Evolutionary conservation across 805 yeast species (phyloP).

Genomic region (Barnettozyma wickerhamii): DNA sequence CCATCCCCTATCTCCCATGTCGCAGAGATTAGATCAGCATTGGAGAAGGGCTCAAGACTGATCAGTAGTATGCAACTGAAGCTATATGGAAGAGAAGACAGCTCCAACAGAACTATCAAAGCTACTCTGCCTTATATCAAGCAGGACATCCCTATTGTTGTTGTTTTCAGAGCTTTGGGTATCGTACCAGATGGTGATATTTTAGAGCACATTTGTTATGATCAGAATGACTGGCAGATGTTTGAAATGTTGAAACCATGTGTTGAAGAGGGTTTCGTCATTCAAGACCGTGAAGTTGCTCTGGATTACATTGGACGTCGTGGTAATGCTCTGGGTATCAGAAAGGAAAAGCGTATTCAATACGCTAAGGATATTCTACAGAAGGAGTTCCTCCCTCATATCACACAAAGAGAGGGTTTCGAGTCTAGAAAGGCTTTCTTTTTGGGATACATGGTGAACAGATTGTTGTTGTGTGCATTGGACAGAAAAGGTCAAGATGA

Average conservation of each 20-base stretch:
- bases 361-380: constrained; percentile 96
- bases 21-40: constrained; percentile 94
- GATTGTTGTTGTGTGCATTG: constrained; percentile 89
- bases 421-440: constrained; percentile 96
- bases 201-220: constrained; percentile 96
- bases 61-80: constrained; percentile 93
- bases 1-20: constrained; percentile 94
- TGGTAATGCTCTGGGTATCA: constrained; percentile 94
- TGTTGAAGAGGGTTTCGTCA: constrained; percentile 97
- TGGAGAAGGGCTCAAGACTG: constrained; percentile 95
- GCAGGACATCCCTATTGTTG: constrained; percentile 94
- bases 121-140: constrained; percentile 96
- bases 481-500: constrained; percentile 98
- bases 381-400: constrained; percentile 94
- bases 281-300: constrained; percentile 97
- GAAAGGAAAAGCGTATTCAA: constrained; percentile 96
- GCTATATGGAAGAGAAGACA: constrained; percentile 77
- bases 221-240: constrained; percentile 99
- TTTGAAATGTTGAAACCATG: constrained; percentile 98
- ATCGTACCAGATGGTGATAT: constrained; percentile 99
- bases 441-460: constrained; percentile 96
- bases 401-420: constrained; percentile 95
- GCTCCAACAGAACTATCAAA: constrained; percentile 80
- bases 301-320: constrained; percentile 97
- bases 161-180: constrained; percentile 96